phyloP scores from a whole-genome alignment of 2,329 filamentous ascomycete genomes.

The Colletotrichum sojae region DNA sequence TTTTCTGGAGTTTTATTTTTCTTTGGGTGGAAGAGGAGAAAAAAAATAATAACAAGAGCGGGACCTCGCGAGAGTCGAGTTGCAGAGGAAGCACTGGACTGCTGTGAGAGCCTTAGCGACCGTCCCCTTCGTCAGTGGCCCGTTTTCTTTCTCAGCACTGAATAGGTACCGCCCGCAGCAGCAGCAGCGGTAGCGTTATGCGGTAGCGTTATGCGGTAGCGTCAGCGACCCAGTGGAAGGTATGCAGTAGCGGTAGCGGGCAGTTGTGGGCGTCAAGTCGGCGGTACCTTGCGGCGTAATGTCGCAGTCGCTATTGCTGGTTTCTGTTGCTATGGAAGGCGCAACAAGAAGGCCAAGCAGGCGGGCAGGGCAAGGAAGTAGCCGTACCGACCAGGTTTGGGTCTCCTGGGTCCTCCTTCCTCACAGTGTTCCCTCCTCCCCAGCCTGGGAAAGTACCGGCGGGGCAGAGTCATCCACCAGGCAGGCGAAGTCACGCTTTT shows the following conservation, averaged over 20 bases:
- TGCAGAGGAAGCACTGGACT: not conserved
- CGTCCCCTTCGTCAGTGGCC: not conserved
- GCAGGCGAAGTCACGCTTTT: not conserved
- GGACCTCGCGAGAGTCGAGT: not conserved
- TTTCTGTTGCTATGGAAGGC: not conserved
- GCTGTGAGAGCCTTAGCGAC: not conserved
- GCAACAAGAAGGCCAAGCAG: not conserved
- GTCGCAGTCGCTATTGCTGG: not conserved
- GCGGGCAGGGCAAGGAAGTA: slow-evolving; percentile 8
- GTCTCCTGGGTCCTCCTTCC: not conserved
- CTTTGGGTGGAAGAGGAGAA: slow-evolving; percentile 15
- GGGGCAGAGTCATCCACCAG: not conserved
- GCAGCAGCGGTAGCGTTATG: slow-evolving; percentile 2
- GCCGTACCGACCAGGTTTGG: slow-evolving; percentile 16
- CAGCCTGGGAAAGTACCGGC: not conserved
- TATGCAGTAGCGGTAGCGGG: slow-evolving; percentile 1
- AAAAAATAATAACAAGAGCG: slow-evolving; percentile 7
- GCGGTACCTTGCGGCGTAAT: not conserved
- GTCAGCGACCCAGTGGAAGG: not conserved
- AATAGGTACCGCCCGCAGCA: not conserved
- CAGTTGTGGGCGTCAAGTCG: not conserved
- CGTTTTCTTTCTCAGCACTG: slow-evolving; percentile 4
- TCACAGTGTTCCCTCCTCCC: too few species aligned
- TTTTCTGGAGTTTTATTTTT: slow-evolving; percentile 4
- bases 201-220: not conserved